Evolutionary conservation across 495 filamentous ascomycete species (phyloP).

Genomic region (Annulohypoxylon nitens): DNA sequence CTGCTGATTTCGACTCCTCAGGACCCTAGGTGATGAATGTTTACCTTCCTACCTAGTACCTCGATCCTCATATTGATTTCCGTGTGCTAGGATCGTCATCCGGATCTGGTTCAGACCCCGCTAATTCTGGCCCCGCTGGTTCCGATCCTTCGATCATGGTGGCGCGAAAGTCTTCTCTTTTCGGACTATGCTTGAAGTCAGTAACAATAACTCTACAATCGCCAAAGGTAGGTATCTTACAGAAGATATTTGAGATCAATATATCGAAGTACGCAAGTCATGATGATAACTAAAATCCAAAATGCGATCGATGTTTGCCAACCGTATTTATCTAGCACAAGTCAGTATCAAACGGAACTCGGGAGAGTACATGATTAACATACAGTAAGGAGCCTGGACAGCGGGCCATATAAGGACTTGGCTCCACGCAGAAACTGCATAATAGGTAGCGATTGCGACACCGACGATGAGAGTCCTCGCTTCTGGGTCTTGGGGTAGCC

Average conservation of each 20-base stretch:
- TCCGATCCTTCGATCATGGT: conserved; percentile 23
- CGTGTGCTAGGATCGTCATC: conserved; percentile 19
- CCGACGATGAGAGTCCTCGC: conserved; percentile 57
- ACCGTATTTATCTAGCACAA: conserved; percentile 50
- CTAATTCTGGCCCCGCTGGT: conserved; percentile 15
- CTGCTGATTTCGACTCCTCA: background rate
- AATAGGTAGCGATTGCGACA: conserved; percentile 56
- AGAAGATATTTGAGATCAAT: conserved; percentile 47
- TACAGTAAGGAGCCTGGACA: conserved; percentile 57
- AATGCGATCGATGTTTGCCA: conserved; percentile 57
- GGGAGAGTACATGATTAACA: background rate
- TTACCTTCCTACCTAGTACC: background rate
- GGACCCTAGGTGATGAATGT: background rate
- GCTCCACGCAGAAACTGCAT: conserved; percentile 57
- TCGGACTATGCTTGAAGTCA: conserved; percentile 28
- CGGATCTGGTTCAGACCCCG: conserved; percentile 14
- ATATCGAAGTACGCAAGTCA: conserved; percentile 47
- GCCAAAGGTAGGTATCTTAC: conserved; percentile 28
- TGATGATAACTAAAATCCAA: conserved; percentile 53
- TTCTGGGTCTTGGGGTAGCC: conserved; percentile 56
- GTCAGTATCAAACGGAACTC: conserved; percentile 10
- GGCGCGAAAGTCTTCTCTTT: conserved; percentile 32
- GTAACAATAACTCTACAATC: background rate
- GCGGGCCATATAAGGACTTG: conserved; percentile 61
- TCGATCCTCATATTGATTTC: conserved; percentile 9